Percentiles rank a stretch among this genome's conserved stretches.
Evolutionary conservation across 768 basidiomycete genomes (phyloP).

Genomic region (Serendipita sp.): DNA sequence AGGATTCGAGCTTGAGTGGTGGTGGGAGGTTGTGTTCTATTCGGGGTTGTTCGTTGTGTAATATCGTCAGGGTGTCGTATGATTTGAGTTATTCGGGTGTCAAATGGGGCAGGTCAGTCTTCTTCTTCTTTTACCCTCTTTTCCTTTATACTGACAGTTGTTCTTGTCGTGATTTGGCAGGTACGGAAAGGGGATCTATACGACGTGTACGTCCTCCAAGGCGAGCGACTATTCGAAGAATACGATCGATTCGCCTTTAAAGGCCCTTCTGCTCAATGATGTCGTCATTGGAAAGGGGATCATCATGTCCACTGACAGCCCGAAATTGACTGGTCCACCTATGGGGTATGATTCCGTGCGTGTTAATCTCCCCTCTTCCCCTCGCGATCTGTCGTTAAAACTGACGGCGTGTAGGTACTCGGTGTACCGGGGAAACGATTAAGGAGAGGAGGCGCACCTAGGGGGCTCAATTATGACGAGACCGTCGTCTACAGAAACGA

Average conservation of each 20-base stretch:
- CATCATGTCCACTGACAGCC: slow-evolving; percentile 45
- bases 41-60: slow-evolving; percentile 42
- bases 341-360: slow-evolving; percentile 50
- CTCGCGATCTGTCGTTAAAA: not conserved
- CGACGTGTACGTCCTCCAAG: slow-evolving; percentile 62
- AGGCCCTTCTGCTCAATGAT: slow-evolving; percentile 58
- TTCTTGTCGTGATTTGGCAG: slow-evolving; percentile 18
- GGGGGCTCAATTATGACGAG: slow-evolving; percentile 54
- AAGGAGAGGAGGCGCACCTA: not conserved
- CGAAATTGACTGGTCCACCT: slow-evolving; percentile 39
- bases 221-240: slow-evolving; percentile 50
- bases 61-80: slow-evolving; percentile 46
- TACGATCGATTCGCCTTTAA: slow-evolving; percentile 34
- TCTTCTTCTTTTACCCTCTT: not conserved
- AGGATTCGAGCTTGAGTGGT: slow-evolving; percentile 18
- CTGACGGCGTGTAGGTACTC: slow-evolving; percentile 26
- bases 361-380: slow-evolving; percentile 8
- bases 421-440: slow-evolving; percentile 19
- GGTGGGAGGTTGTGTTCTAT: slow-evolving; percentile 36
- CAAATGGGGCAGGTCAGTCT: slow-evolving; percentile 52
- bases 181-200: slow-evolving; percentile 57
- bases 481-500: slow-evolving; percentile 54
- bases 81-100: slow-evolving; percentile 49
- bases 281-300: slow-evolving; percentile 55
- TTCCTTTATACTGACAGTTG: not conserved